These are phyloP conservation scores for Thermomucor indicae-seudaticae DNA, from an alignment of 371 early-diverging fungal species.

Conservation along the genomic window DNA sequence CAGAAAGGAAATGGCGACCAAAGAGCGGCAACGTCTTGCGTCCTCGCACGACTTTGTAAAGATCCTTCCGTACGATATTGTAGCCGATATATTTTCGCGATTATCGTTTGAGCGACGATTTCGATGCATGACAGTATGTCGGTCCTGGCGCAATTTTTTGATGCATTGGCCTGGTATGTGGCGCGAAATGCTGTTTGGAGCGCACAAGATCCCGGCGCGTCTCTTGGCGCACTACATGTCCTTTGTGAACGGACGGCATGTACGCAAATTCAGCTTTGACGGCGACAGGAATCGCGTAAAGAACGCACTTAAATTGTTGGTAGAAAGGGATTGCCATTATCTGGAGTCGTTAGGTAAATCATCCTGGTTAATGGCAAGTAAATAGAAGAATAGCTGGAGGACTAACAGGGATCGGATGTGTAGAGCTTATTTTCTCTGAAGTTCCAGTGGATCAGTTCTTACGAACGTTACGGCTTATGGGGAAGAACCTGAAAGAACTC, in stretches of 20 bases:
- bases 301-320: slow-evolving; percentile 14
- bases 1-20: slow-evolving; percentile 4
- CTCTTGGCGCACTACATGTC: slow-evolving; percentile 19
- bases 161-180: slow-evolving; percentile 33
- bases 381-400: not conserved
- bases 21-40: not conserved
- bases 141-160: slow-evolving; percentile 26
- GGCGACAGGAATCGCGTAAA: slow-evolving; percentile 7
- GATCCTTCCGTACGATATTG: slow-evolving; percentile 30
- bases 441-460: slow-evolving; percentile 5
- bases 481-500: slow-evolving; percentile 17
- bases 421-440: slow-evolving; percentile 19
- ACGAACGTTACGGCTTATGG: slow-evolving; percentile 19
- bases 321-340: slow-evolving; percentile 30
- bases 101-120: slow-evolving; percentile 31
- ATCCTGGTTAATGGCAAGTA: not conserved
- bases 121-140: slow-evolving; percentile 30
- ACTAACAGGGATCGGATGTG: not conserved
- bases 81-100: slow-evolving; percentile 22
- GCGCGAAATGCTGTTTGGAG: slow-evolving; percentile 27
- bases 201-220: slow-evolving; percentile 3
- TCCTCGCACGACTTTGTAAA: slow-evolving; percentile 16
- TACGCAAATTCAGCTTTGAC: slow-evolving; percentile 15
- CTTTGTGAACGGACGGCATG: slow-evolving; percentile 22
- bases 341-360: slow-evolving; percentile 24